phyloP scores from a whole-genome alignment of 306 rosid species.

The Medicago truncatula region DNA sequence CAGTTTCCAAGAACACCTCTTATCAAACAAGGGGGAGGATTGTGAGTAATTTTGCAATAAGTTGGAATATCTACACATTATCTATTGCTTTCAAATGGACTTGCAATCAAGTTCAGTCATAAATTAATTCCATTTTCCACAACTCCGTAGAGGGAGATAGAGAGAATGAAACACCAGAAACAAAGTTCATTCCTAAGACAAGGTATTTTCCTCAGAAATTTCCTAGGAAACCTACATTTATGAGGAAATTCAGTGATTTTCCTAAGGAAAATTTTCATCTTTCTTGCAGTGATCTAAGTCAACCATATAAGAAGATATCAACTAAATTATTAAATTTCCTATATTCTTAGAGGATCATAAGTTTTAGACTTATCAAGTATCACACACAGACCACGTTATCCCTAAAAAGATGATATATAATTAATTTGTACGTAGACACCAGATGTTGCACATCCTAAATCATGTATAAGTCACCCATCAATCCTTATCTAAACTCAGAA shows the following conservation, averaged over 20 bases:
- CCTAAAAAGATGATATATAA: background rate
- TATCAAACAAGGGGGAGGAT: background rate
- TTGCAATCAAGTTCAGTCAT: too few relatives aligned
- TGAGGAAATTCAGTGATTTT: too few relatives aligned
- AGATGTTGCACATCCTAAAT: slow-evolving; percentile 16
- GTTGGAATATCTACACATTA: slow-evolving; percentile 5
- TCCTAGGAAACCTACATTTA: too few relatives aligned
- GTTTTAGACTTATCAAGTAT: slow-evolving; percentile 7
- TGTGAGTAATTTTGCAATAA: background rate
- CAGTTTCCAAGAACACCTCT: slow-evolving; percentile 11
- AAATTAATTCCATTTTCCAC: too few relatives aligned
- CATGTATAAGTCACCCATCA: background rate
- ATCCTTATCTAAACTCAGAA: slow-evolving; percentile 24
- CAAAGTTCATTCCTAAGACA: too few relatives aligned
- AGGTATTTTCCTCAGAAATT: too few relatives aligned
- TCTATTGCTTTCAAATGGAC: background rate
- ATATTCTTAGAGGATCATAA: background rate
- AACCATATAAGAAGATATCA: too few relatives aligned
- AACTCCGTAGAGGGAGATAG: too few relatives aligned
- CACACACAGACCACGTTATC: background rate
- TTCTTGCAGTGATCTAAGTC: too few relatives aligned
- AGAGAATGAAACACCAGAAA: too few relatives aligned
- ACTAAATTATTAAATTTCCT: too few relatives aligned
- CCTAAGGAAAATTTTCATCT: too few relatives aligned
- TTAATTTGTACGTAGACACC: slow-evolving; percentile 2